Base-by-base conservation (phyloP, 2,329 filamentous ascomycete species). In the Xylariaceae sp. region DNA sequence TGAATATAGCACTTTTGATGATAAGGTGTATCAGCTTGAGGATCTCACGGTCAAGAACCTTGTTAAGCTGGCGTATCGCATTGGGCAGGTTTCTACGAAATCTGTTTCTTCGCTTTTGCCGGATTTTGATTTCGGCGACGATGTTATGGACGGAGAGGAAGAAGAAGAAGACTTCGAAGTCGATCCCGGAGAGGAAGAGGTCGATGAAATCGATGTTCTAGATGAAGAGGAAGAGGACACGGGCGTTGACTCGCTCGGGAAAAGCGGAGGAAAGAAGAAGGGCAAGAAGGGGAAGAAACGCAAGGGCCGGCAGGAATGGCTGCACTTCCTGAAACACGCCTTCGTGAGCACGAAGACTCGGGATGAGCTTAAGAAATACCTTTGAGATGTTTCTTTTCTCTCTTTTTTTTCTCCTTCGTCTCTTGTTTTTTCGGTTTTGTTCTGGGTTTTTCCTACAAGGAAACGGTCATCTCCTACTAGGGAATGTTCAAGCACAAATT, bases 1-100 rank as follows among this genome's bases (percentile, higher is more conserved):
- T 53, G 91, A 96, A 73, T 99, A 99, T 72, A 86, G 87, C 72
- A 97, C 92, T 0, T 87, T 84, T 57, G 82, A 86, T 18, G 92
- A 97, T 71, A 76, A 84, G 59, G 74, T 88, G 1, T 97, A 92
- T 72, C 82, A 84, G 62, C 74, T 97, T 67, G 79, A 83, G 49
- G 93, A 97, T 74, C 76, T 99, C 72, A 97, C 93, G 0, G 89
- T 97, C 55, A 81, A 84, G 63, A 95, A 86, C 71, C 89, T 89
- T 71, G 77, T 97, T 50, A 82, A 89, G 62, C 80, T 97, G 52
- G 94, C 94, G 9, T 84, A 87, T 63, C 81, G 87, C 57, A 95
- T 97, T 69, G 89, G 88, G 1, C 77, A 83, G 65, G 70, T 74
- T 2, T 72, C 73, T 15, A 56, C 64, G n/a, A 67, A 70, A 53